phyloP scores from a whole-genome alignment of 768 basidiomycete genomes.

The Tricholoma matsutake region DNA sequence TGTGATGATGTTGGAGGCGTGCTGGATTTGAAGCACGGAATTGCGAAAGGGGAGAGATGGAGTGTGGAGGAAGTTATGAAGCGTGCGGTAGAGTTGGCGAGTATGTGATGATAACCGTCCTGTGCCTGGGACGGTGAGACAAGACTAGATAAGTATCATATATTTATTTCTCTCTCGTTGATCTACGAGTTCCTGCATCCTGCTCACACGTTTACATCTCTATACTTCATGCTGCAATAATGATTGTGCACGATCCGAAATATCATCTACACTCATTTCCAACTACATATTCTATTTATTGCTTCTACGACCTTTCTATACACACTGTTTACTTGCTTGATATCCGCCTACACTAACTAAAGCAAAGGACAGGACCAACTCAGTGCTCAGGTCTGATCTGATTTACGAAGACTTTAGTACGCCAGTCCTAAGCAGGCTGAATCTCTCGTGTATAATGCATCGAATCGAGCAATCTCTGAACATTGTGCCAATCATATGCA shows the following conservation, averaged over 20 bases:
- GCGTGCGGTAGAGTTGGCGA: constrained; percentile 69
- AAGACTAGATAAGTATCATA: background rate
- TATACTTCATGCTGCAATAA: background rate
- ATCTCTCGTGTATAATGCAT: no score
- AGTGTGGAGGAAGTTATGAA: constrained; percentile 67
- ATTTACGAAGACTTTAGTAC: no score
- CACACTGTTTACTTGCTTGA: no score
- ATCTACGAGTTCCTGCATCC: background rate
- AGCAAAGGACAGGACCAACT: no score
- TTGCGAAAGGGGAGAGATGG: constrained; percentile 62
- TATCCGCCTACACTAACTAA: no score
- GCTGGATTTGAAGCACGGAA: constrained; percentile 85
- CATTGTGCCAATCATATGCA: no score
- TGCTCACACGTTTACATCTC: background rate
- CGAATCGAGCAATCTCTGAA: no score
- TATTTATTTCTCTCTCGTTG: background rate
- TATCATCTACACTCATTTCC: background rate
- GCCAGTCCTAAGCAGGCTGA: no score
- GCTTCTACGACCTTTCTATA: no score
- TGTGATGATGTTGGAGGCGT: constrained; percentile 91
- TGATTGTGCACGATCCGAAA: background rate
- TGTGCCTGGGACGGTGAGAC: background rate
- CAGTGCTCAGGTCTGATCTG: no score
- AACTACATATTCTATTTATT: background rate
- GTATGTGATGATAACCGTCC: background rate